Evolutionary conservation across 768 basidiomycete species (phyloP), one percentile per base, ranked within the genome.

Genomic region (Pulveroboletus sp.): DNA sequence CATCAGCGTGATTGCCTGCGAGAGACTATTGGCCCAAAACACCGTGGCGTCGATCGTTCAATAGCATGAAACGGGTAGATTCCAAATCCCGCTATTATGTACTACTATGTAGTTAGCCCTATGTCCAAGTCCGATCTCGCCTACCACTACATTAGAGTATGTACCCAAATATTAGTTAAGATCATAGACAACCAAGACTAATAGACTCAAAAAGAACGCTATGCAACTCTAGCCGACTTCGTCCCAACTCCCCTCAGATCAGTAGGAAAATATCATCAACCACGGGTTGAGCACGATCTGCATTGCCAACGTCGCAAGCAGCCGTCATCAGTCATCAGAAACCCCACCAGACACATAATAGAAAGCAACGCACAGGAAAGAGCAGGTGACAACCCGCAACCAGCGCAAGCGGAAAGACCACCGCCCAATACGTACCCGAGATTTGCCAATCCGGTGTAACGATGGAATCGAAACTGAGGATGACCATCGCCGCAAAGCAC

Each of bases 221-320:
- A n/a, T 10, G 11, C 9, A 4, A 30, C 17, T 2, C 17, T 11
- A 26, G 4, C 15, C 18, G 17, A 13, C 4, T 43, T 43, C 21
- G 4, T 21, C 21, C 21, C 21, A 21, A 21, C 21, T 21, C 21
- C 32, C 24, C 13, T 35, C 18, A 8, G 7, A 50, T 69, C 49
- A 66, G 21, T 79, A 80, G 0, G 82, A 84, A 69, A 91, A 92
- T 39, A 90, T 86, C 85, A 90, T 89, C 47, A 92, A 70, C 85
- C 86, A 89, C 1, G 89, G 92, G 58, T 93, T 93, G 37, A 93
- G 77, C 17, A 91, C 82, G 48, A 94, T 85, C 77, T 86, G 14
- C 39, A 8, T 21, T 4, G 21, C 21, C 21, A 21, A 21, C 21
- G 21, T 21, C 21, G 21, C 21, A 21, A 4, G 21, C 15, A 26